Evolutionary conservation across 1,284 basidiomycete genomes (phyloP), one percentile per base, ranked within the genome.

Genomic region (Chiua sp.): DNA sequence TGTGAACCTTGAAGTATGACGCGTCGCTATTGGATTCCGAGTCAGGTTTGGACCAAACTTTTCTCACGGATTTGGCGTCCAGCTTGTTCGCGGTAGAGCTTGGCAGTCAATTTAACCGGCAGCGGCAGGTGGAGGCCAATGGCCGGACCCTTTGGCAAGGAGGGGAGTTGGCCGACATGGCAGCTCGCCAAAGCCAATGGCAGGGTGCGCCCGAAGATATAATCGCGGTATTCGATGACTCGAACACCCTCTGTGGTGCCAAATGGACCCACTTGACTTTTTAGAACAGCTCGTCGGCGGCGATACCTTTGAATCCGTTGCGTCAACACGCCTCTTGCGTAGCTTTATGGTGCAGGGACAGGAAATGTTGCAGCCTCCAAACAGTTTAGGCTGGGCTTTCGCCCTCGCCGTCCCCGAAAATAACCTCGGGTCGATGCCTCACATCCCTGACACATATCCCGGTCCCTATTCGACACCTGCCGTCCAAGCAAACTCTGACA

Each of bases 41-140:
- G 26, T 26, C 26, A 26, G 3, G 26, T 26, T 26, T 26, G 26
- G 26, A 26, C 26, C 26, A 26, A 26, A 26, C 26, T 26, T 26
- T 32, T 32, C 32, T 12, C 32, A 32, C 32, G 32, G 11, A 32
- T 32, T 26, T 26, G 26, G 26, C 37, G 16, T 15, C 37, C 16
- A 18, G 37, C 37, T 39, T 39, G 37, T 39, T 39, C 16, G 37
- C 37, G 37, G 35, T n/a, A 22, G 18, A 55, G 35, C 22, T 47
- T 56, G 68, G 49, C 56, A 16, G 46, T 58, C 67, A 39, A 48
- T 53, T 57, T 66, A 56, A 57, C 56, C 8, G 8, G 52, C 6
- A 26, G 28, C 54, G 64, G 51, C 56, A 16, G n/a, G 55, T 26
- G 18, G 55, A 20, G 16, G 35, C 37, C 52, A 23, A 37, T 13